phyloP scores from a whole-genome alignment of 1,284 basidiomycete genomes.

The Lentinus polychrous region DNA sequence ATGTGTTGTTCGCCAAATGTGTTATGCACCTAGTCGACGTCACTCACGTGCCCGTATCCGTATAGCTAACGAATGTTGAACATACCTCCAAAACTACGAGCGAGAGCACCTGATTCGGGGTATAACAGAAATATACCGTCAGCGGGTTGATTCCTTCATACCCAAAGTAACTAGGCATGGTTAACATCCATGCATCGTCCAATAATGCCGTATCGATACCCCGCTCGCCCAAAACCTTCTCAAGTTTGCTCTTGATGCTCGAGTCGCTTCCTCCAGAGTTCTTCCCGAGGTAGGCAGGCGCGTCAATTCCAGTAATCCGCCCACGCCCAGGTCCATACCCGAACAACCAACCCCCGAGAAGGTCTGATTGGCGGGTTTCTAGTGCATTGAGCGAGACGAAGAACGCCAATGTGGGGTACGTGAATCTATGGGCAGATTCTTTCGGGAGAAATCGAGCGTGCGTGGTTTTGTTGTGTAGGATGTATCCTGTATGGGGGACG shows the following conservation, averaged over 20 bases:
- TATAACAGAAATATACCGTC: slow-evolving; percentile 68
- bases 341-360: slow-evolving; percentile 44
- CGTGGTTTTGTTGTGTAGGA: slow-evolving; percentile 46
- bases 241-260: slow-evolving; percentile 35
- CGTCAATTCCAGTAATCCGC: slow-evolving; percentile 41
- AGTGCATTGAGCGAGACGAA: slow-evolving; percentile 54
- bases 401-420: slow-evolving; percentile 58
- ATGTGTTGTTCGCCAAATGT: slow-evolving; percentile 73
- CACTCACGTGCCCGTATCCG: background rate
- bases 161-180: slow-evolving; percentile 68
- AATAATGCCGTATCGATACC: slow-evolving; percentile 25
- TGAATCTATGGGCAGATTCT: slow-evolving; percentile 48
- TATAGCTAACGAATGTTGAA: background rate
- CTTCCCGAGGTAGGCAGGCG: slow-evolving; percentile 40
- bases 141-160: slow-evolving; percentile 73
- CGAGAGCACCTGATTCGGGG: slow-evolving; percentile 30
- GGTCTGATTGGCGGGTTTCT: slow-evolving; percentile 44
- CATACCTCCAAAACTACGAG: slow-evolving; percentile 53
- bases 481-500: slow-evolving; percentile 24
- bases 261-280: slow-evolving; percentile 11
- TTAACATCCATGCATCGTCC: slow-evolving; percentile 62
- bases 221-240: slow-evolving; percentile 27
- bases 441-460: slow-evolving; percentile 54
- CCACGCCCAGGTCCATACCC: slow-evolving; percentile 40
- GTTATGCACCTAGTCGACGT: slow-evolving; percentile 56